phyloP scores from a whole-genome alignment of 2,329 filamentous ascomycete species.

The Didymellaceae sp. region DNA sequence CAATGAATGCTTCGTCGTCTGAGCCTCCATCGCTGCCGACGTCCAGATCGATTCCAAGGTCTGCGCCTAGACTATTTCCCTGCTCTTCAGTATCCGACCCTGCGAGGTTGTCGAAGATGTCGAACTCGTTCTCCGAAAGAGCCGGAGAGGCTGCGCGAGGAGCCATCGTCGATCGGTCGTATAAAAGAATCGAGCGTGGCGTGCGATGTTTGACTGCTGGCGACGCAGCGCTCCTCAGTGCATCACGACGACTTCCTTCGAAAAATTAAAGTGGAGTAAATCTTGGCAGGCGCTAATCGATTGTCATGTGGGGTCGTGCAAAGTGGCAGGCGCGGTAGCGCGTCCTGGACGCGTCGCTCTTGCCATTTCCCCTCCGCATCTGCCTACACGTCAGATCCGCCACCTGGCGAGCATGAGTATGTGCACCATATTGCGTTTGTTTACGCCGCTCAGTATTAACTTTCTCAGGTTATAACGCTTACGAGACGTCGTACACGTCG shows the following conservation, averaged over 20 bases:
- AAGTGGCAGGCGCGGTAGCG: constrained; percentile 26
- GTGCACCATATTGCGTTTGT: constrained; percentile 20
- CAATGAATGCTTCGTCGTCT: constrained; percentile 87
- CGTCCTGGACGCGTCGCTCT: constrained; percentile 34
- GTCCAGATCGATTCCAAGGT: constrained; percentile 45
- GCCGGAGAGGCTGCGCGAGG: constrained; percentile 79
- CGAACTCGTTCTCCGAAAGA: constrained; percentile 86
- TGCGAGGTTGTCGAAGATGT: constrained; percentile 83
- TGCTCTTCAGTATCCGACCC: constrained; percentile 61
- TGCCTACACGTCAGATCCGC: constrained; percentile 15
- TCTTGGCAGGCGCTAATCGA: constrained; percentile 30
- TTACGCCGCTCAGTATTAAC: constrained; percentile 25
- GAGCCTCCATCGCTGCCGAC: constrained; percentile 63
- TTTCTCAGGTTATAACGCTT: constrained; percentile 41
- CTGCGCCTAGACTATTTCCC: constrained; percentile 45
- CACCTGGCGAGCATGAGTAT: constrained; percentile 21
- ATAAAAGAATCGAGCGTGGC: constrained; percentile 6
- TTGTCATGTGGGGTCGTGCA: constrained; percentile 32
- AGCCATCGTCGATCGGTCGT: constrained; percentile 63
- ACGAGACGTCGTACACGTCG: constrained; percentile 60
- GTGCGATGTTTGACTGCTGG: constrained; percentile 16
- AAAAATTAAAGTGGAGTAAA: constrained; percentile 34
- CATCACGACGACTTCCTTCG: background rate
- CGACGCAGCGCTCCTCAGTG: constrained; percentile 10
- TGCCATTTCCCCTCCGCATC: constrained; percentile 10